Percentiles rank a stretch among this genome's conserved stretches.
Conservation (phyloP, 2,329 filamentous ascomycete species). For the Cadophora gregata region DNA sequence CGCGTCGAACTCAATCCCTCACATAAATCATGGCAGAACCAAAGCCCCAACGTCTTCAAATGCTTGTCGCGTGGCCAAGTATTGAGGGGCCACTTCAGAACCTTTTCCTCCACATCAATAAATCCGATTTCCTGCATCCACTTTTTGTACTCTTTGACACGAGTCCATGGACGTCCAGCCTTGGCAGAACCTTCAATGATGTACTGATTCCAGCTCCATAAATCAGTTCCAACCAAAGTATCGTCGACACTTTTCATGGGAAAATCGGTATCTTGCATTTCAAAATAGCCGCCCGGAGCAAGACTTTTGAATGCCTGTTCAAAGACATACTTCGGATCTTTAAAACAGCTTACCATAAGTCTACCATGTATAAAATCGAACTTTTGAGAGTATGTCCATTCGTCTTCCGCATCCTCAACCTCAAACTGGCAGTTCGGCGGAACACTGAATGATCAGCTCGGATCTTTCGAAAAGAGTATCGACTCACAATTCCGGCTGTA, state of each 20-base stretch:
- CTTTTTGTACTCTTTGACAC: conserved; percentile 18
- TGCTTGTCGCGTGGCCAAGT: conserved; percentile 39
- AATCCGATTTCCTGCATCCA: conserved; percentile 35
- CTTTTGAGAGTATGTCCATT: conserved; percentile 36
- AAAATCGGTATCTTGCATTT: conserved; percentile 23
- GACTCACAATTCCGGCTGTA: conserved; percentile 45
- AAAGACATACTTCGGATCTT: conserved; percentile 14
- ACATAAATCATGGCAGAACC: conserved; percentile 3
- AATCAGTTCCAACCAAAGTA: conserved; percentile 12
- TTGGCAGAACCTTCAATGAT: conserved; percentile 19
- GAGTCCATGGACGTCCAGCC: conserved; percentile 14
- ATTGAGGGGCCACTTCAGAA: conserved; percentile 39
- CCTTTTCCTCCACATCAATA: conserved; percentile 39
- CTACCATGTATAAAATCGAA: conserved; percentile 37
- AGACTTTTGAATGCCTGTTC: conserved; percentile 17
- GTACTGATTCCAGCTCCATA: conserved; percentile 16
- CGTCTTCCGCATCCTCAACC: conserved; percentile 58
- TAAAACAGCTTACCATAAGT: conserved; percentile 21
- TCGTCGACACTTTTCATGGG: conserved; percentile 17
- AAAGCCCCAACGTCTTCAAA: conserved; percentile 30
- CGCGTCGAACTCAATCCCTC: conserved; percentile 1
- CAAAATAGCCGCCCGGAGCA: conserved; percentile 22
- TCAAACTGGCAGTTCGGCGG: conserved; percentile 67
- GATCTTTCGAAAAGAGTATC: not conserved
- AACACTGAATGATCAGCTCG: conserved; percentile 43